Conservation (phyloP, 1,139 yeast genomes). For the Debaryomyces psychrophilus region DNA sequence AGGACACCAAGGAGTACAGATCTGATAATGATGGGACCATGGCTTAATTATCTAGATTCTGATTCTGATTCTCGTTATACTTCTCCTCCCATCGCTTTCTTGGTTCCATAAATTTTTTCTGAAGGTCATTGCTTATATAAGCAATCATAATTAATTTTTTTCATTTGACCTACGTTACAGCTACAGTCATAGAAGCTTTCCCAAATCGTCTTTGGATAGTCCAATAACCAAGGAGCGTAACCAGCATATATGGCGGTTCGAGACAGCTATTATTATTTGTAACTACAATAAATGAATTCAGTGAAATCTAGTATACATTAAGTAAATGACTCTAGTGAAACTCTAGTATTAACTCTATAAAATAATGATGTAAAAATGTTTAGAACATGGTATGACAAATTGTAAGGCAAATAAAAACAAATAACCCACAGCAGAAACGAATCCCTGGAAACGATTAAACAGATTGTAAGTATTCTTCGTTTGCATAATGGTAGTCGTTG, state of each 20-base stretch:
- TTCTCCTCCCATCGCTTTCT: constrained; percentile 12
- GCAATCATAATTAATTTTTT: neutral
- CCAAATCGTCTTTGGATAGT: neutral
- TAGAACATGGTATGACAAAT: constrained; percentile 1
- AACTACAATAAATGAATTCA: neutral
- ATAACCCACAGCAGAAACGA: constrained; percentile 3
- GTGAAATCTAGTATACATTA: constrained; percentile 13
- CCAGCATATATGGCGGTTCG: too few relatives aligned
- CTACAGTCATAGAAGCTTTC: neutral
- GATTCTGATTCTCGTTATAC: neutral
- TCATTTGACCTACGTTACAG: neutral
- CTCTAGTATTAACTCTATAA: constrained; percentile 6
- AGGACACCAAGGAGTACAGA: constrained; percentile 41
- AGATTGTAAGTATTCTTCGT: constrained; percentile 43
- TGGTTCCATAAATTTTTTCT: constrained; percentile 10
- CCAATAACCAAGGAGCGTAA: too few relatives aligned
- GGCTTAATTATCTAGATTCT: neutral
- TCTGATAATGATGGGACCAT: constrained; percentile 33
- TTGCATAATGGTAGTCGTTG: constrained; percentile 48
- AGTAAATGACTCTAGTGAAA: constrained; percentile 3
- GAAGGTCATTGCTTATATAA: constrained; percentile 9
- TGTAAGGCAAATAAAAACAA: constrained; percentile 8
- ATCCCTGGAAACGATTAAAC: constrained; percentile 16
- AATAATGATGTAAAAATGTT: constrained; percentile 4
- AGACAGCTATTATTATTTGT: too few relatives aligned